A percentile compares a stretch with the other conserved stretches of the same genome.
Conservation (phyloP, 306 rosid genomes). For the Hippophae gyantsensis region DNA sequence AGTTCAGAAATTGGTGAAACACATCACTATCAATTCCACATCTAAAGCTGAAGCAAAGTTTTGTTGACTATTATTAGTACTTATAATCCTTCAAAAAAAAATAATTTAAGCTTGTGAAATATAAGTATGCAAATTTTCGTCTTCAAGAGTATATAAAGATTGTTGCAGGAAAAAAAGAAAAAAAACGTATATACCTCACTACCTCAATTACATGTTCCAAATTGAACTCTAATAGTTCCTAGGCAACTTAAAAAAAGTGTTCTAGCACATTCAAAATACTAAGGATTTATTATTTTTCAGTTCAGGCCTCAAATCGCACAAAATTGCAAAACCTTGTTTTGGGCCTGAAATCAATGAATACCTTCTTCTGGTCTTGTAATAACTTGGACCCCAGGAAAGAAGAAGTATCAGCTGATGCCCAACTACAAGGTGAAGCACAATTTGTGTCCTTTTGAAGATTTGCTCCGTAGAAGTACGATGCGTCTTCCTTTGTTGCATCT, state of each 20-base stretch:
- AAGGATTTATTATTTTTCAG: not conserved
- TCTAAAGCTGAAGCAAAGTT: not conserved
- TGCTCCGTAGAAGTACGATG: slow-evolving; percentile 42
- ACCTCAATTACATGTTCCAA: not conserved
- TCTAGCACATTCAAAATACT: not conserved
- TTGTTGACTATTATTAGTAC: not conserved
- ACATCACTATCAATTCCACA: not conserved
- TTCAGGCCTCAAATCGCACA: slow-evolving; percentile 1
- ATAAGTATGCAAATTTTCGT: too few relatives aligned
- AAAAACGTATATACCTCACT: not conserved
- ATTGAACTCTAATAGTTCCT: not conserved
- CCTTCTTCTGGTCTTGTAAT: slow-evolving; percentile 60
- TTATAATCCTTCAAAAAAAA: too few relatives aligned
- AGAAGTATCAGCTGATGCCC: slow-evolving; percentile 75
- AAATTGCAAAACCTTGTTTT: slow-evolving; percentile 7
- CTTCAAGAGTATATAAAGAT: not conserved
- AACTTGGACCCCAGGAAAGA: slow-evolving; percentile 68
- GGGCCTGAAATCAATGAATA: slow-evolving; percentile 5
- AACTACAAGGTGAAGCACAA: slow-evolving; percentile 49
- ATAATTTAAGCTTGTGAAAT: too few relatives aligned
- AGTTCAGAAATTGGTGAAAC: slow-evolving; percentile 1
- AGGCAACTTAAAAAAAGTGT: not conserved
- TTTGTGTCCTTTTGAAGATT: slow-evolving; percentile 63
- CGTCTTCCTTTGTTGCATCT: slow-evolving; percentile 42
- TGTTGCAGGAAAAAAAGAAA: not conserved